Evolutionary conservation across 177 flowering plant genomes (phyloP).

Genomic region (Vitis hybrid): DNA sequence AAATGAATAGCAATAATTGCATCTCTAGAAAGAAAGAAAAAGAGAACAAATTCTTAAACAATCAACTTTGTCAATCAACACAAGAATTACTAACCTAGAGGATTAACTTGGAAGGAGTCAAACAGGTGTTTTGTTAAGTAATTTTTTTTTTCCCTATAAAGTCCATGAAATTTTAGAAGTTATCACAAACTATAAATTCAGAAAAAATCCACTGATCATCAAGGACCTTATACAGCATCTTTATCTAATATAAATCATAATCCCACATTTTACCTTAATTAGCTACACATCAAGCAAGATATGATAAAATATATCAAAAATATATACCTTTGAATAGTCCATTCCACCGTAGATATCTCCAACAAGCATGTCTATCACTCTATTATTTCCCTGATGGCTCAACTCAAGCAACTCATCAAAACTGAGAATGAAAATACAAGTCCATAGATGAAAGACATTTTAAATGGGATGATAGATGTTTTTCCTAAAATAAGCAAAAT

Average conservation of each 20-base stretch:
- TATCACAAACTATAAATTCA: neutral
- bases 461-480: neutral
- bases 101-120: neutral
- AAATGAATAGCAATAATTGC: neutral
- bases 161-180: neutral
- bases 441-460: neutral
- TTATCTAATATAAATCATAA: neutral
- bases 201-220: neutral
- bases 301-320: neutral
- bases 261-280: neutral
- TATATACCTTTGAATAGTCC: constrained; percentile 62
- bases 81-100: neutral
- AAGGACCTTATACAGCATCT: neutral
- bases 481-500: neutral
- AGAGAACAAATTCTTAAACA: neutral
- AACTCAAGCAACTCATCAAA: constrained; percentile 71
- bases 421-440: constrained; percentile 30
- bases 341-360: constrained; percentile 73
- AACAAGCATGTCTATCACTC: constrained; percentile 73
- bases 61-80: neutral
- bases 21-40: neutral
- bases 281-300: neutral
- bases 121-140: neutral
- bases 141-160: neutral
- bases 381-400: constrained; percentile 64